Base-by-base conservation (phyloP, 345 rosid species). In the Odontarrhena argentea region DNA sequence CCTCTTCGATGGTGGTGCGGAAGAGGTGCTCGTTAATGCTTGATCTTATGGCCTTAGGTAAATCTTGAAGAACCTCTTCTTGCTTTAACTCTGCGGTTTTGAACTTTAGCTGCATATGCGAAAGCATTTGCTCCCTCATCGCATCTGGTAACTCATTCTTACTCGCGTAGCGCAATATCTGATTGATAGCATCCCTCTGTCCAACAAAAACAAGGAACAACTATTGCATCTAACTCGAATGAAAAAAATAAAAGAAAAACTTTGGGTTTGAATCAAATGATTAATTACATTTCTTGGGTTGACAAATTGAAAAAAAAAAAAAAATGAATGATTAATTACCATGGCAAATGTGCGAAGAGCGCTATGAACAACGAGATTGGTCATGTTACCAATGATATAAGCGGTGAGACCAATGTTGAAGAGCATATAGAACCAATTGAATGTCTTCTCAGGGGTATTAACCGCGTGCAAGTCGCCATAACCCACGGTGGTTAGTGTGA, bases 21-120 rank as follows among this genome's bases (percentile, higher is more conserved):
- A 90, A 93, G 14, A 93, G 86, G 79, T 90, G 96, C 61, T 86
- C 89, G 41, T 91, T 69, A 53, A 88, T 90, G 80, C 97, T 77
- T 6, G 94, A 81, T 78, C 98, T 80, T 52, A 88, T 90, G 49
- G 99, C 97, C 78, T 90, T 94, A 1, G 99, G 97, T 32, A 94
- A 80, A 72, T 84, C 86, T 52, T 87, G 83, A 2, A 94, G 77
- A 56, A 90, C 92, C 74, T 81, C 91, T 74, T 93, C 96, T 73
- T 93, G 98, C 70, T 87, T 84, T 45, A 93, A 60, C 78, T 93
- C 95, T 0, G 83, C 91, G 11, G 92, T 90, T 74, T 84, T 88
- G 87, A 94, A 94, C 76, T 81, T 94, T 52, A 94, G 96, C 60
- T 88, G 92, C 87, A 88, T 83, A 70, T 94, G 94, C 10, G 95